Evolutionary conservation across 176 grass and related monocot genomes (phyloP), one percentile per base, ranked within the genome.

Genomic region (Guadua angustifolia): DNA sequence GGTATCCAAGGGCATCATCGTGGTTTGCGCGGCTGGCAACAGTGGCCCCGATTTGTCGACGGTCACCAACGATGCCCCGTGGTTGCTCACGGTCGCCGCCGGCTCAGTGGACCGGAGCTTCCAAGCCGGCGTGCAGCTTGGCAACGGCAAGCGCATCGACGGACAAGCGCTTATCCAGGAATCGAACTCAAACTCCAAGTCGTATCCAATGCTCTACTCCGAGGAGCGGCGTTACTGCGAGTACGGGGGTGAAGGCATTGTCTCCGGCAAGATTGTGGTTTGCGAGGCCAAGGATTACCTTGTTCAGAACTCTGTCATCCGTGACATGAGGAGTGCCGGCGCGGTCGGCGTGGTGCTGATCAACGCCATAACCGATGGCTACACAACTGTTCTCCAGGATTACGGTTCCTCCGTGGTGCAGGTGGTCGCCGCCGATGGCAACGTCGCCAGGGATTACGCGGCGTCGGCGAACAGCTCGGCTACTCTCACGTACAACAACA

Each of bases 81-180:
- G 94, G 94, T 6, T 97, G 29, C 64, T 93, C 57, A 97, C 91
- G 3, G 91, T 93, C 1, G 91, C 51, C 5, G 79, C 85, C 3
- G 33, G 85, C 61, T 69, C 71, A 0, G 71, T 87, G 17, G 90
- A 89, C 43, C 45, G 87, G 35, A 73, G 51, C 3, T 62, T 92
- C 19, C 35, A 4, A 0, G 72, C 69, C 0, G 64, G 13, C 5
- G 74, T 86, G 13, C 60, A 26, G 7, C 84, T 90, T 0, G 74
- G 36, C 61, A 22, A 73, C 14, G 65, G 65, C 33, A 51, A 45
- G 7, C 6, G 1, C 10, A 25, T 82, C 10, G 12, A 24, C 17
- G 72, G 57, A 10, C 52, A 88, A 50, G 53, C 80, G 5, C 46
- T 88, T 3, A 24, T 3, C 25, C 86, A 43, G 53, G 32, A 0